Evolutionary conservation across 345 rosid genomes (phyloP).

Genomic region (Hibiscus mutabilis): DNA sequence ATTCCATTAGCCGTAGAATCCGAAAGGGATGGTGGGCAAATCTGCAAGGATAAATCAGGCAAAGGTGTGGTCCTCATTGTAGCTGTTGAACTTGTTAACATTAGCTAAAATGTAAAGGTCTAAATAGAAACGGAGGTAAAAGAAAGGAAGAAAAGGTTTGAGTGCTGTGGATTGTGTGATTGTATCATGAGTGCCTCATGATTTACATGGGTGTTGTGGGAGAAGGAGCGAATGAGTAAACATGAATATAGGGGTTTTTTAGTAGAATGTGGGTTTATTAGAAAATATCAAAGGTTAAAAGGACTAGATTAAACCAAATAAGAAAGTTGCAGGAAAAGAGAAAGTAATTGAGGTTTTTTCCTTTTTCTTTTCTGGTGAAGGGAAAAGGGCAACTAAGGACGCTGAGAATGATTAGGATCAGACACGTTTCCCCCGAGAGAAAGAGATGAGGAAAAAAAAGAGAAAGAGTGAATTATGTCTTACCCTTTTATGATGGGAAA

Average conservation of each 20-base stretch:
- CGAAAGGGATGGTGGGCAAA: constrained; percentile 56
- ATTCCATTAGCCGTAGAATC: constrained; percentile 18
- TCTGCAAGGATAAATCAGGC: constrained; percentile 85
- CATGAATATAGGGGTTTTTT: constrained; percentile 31
- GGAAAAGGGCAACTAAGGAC: too few species aligned
- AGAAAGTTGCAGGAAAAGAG: constrained; percentile 15
- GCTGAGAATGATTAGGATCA: too few species aligned
- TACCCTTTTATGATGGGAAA: too few species aligned
- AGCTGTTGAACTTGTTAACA: constrained; percentile 28
- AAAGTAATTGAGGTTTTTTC: constrained; percentile 1
- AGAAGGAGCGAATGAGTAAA: constrained; percentile 15
- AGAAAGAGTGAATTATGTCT: too few species aligned
- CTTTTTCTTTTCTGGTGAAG: not conserved
- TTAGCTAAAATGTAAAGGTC: constrained; percentile 8
- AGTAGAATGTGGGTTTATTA: not conserved
- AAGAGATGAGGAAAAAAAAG: too few species aligned
- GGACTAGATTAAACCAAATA: not conserved
- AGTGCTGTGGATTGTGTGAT: constrained; percentile 18
- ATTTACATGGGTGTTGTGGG: constrained; percentile 52
- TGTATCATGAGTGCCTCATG: constrained; percentile 83
- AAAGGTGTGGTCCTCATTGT: constrained; percentile 31
- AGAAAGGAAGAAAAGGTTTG: constrained; percentile 14
- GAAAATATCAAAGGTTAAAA: constrained; percentile 12
- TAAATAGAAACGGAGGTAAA: constrained; percentile 10
- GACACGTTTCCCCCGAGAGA: too few species aligned